Evolutionary conservation across 768 basidiomycete species (phyloP).

Genomic region (Nevesoporus exiguus): DNA sequence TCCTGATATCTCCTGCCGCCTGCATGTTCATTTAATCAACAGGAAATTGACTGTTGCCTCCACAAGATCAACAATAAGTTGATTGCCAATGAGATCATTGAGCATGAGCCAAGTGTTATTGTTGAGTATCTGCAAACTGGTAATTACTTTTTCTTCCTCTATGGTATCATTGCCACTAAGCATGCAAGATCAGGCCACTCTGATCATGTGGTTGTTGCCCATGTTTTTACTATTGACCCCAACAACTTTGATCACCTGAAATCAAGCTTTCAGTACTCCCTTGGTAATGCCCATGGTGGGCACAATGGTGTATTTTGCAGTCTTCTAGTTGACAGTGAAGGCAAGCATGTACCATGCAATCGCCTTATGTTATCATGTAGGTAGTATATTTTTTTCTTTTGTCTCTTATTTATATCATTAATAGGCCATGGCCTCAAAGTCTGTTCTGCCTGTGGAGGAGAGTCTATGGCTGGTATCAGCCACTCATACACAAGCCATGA

Average conservation of each 20-base stretch:
- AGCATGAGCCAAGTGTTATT: neutral
- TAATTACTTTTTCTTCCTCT: too few species aligned
- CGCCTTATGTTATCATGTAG: neutral
- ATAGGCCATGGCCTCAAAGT: neutral
- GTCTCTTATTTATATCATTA: neutral
- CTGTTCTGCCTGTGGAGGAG: neutral
- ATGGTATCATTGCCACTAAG: too few species aligned
- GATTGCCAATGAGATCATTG: neutral
- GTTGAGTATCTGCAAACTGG: neutral
- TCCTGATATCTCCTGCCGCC: neutral
- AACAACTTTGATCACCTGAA: neutral
- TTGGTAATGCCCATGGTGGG: neutral
- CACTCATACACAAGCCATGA: neutral
- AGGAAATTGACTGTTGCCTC: neutral
- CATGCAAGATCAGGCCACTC: too few species aligned
- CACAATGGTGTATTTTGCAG: neutral
- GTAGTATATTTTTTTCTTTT: neutral
- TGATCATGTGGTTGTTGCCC: neutral
- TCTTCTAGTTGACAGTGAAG: neutral
- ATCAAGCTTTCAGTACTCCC: neutral
- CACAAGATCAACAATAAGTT: neutral
- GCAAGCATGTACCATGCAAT: neutral
- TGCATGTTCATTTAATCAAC: neutral
- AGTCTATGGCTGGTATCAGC: neutral
- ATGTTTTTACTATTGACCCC: neutral